A percentile compares a stretch with the other conserved stretches of the same genome.
Evolutionary conservation across 306 rosid species (phyloP).

Genomic region (Vigna hirtella): DNA sequence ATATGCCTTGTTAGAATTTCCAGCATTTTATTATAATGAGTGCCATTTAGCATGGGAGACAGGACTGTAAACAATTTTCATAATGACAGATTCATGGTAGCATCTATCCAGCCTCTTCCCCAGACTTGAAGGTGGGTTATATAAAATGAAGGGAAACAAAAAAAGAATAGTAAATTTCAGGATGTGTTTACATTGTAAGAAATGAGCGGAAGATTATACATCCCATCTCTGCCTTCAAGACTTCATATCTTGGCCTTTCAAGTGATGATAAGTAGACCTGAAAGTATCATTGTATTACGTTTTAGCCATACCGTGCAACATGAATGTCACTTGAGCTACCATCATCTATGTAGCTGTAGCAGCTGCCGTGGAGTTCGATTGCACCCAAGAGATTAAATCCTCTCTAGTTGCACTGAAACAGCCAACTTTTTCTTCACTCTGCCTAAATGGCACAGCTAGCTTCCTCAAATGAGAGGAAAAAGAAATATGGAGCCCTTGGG

Average conservation of each 20-base stretch:
- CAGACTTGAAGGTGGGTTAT: not conserved
- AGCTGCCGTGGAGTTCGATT: conserved; percentile 52
- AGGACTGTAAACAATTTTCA: not conserved
- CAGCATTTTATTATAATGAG: not conserved
- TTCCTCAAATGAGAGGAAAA: conserved; percentile 80
- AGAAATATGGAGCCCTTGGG: conserved; percentile 79
- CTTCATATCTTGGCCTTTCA: conserved; percentile 19
- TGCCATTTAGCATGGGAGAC: not conserved
- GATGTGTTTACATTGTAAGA: conserved; percentile 39
- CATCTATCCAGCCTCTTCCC: not conserved
- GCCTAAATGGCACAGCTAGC: conserved; percentile 78
- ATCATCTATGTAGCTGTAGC: conserved; percentile 42
- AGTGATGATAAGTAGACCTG: conserved; percentile 6
- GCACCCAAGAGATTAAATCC: conserved; percentile 84
- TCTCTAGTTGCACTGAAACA: conserved; percentile 76
- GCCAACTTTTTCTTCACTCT: conserved; percentile 75
- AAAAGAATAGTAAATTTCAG: conserved; percentile 20
- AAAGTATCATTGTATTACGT: conserved; percentile 1
- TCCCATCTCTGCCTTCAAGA: conserved; percentile 33
- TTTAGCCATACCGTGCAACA: not conserved
- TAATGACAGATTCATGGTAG: not conserved
- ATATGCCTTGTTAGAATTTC: too few species aligned
- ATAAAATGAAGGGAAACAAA: not conserved
- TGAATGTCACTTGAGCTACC: conserved; percentile 33
- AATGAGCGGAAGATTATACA: conserved; percentile 9